Conservation (phyloP, 1,284 basidiomycete genomes). For the Mrakiaceae sp. region DNA sequence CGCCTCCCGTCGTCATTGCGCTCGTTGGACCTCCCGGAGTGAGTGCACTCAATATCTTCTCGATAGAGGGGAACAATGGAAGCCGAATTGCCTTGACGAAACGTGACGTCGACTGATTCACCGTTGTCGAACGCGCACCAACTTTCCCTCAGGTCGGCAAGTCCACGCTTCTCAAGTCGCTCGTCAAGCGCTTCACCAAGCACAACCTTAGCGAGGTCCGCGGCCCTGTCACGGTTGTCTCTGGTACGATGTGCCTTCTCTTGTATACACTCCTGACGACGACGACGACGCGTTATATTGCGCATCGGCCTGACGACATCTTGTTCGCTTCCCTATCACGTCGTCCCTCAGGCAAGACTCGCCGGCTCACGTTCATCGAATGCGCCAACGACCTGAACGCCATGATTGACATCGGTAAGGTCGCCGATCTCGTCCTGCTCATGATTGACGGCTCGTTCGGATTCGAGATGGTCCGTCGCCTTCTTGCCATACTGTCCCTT, state of each 20-base stretch:
- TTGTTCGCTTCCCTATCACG: neutral
- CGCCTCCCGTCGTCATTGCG: slow-evolving; percentile 92
- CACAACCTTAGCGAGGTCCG: slow-evolving; percentile 82
- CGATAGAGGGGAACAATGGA: neutral
- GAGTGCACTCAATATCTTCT: slow-evolving; percentile 17
- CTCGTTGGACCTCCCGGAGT: slow-evolving; percentile 93
- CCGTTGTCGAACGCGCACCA: neutral
- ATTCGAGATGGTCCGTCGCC: slow-evolving; percentile 78
- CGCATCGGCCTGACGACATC: neutral
- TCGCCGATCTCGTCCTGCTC: slow-evolving; percentile 88
- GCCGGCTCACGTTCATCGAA: slow-evolving; percentile 88
- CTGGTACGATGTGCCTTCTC: slow-evolving; percentile 25
- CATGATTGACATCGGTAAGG: slow-evolving; percentile 96
- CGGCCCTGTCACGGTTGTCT: slow-evolving; percentile 93
- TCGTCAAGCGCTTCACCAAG: slow-evolving; percentile 88
- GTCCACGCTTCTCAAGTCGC: slow-evolving; percentile 82
- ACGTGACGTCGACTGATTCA: neutral
- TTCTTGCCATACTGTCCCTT: neutral
- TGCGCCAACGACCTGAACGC: slow-evolving; percentile 96
- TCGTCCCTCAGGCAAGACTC: slow-evolving; percentile 53
- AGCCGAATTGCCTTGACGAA: neutral
- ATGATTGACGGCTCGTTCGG: slow-evolving; percentile 98
- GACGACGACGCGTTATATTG: neutral
- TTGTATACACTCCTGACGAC: neutral
- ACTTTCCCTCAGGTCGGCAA: slow-evolving; percentile 56